phyloP scores from a whole-genome alignment of 2,329 filamentous ascomycete genomes.

The Nigrospora sphaerica region DNA sequence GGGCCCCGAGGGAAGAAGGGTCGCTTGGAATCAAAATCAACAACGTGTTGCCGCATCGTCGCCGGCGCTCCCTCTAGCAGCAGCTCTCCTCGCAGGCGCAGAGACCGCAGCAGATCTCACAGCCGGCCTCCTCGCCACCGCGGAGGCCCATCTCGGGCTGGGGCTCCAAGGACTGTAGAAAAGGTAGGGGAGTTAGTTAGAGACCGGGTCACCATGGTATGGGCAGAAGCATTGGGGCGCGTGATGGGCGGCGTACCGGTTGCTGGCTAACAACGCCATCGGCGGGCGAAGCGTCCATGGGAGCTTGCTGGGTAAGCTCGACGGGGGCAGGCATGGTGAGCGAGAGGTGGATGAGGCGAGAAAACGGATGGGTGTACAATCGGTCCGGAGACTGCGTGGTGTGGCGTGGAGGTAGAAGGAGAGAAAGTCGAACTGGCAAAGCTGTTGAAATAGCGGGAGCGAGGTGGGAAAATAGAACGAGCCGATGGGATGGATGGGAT shows the following conservation, averaged over 20 bases:
- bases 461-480: too few species aligned
- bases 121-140: conserved; percentile 37
- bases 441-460: too few species aligned
- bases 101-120: conserved; percentile 38
- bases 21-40: too few species aligned
- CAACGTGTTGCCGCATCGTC: not conserved
- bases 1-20: too few species aligned
- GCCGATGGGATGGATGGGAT: too few species aligned
- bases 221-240: not conserved
- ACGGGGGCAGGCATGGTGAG: conserved; percentile 31
- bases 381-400: too few species aligned
- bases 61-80: conserved; percentile 25
- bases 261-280: conserved; percentile 32
- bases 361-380: not conserved
- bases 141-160: conserved; percentile 34
- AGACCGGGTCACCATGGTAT: not conserved
- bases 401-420: too few species aligned
- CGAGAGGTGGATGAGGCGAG: not conserved
- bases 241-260: conserved; percentile 20
- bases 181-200: not conserved
- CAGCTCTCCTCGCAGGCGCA: conserved; percentile 36
- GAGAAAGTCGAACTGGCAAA: too few species aligned
- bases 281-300: conserved; percentile 30
- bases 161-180: conserved; percentile 26
- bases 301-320: conserved; percentile 35